Conservation (phyloP, 2,329 filamentous ascomycete genomes). For the Pochonia chlamydosporia region DNA sequence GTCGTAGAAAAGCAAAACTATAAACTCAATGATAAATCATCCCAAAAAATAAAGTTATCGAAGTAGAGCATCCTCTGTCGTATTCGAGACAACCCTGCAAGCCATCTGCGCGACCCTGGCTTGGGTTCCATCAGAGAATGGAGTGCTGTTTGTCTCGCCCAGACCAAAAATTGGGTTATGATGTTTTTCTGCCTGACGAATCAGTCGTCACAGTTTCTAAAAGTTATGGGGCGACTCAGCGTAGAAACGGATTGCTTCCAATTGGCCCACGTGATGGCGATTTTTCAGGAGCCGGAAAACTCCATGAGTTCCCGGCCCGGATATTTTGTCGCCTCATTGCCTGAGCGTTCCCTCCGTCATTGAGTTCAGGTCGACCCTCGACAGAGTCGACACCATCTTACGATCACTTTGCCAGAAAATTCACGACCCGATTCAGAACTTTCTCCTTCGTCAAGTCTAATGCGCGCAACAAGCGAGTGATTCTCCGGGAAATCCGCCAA, state of each 20-base stretch:
- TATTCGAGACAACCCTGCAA: background rate
- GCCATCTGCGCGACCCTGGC: background rate
- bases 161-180: background rate
- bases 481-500: background rate
- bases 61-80: too few species aligned
- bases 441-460: background rate
- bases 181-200: background rate
- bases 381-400: background rate
- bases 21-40: too few species aligned
- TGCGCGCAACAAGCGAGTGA: background rate
- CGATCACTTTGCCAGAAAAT: background rate
- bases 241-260: background rate
- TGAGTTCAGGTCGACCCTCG: background rate
- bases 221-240: background rate
- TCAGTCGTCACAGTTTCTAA: background rate
- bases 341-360: background rate
- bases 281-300: background rate
- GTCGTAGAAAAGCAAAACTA: too few species aligned
- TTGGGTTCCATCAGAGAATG: background rate
- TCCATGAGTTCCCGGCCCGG: background rate
- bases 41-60: too few species aligned
- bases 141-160: background rate
- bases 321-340: background rate
- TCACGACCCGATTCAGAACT: background rate
- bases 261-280: slow-evolving; percentile 5